These are phyloP conservation scores for Astragalus glycyphyllos DNA, from an alignment of 306 rosid genomes.

Conservation along the genomic window DNA sequence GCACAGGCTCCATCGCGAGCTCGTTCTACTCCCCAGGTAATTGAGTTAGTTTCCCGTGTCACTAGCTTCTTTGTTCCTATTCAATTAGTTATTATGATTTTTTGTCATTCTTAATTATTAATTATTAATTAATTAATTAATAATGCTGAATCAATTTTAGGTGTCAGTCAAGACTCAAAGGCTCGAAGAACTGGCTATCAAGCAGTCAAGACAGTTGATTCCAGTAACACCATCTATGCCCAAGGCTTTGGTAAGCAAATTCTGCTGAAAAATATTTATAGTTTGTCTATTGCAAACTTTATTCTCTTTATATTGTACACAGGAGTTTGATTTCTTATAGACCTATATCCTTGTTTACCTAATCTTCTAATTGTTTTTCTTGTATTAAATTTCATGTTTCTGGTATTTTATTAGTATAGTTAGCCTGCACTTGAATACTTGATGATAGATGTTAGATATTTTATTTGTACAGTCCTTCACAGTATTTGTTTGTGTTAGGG, in stretches of 20 bases:
- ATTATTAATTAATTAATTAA: conserved; percentile 31
- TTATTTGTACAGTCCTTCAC: neutral
- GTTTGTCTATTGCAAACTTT: conserved; percentile 9
- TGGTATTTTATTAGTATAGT: conserved; percentile 15
- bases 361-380: conserved; percentile 2
- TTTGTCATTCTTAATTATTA: conserved; percentile 32
- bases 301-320: conserved; percentile 26
- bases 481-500: neutral
- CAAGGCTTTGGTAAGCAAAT: conserved; percentile 65
- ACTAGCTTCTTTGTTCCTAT: conserved; percentile 22
- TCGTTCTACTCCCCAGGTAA: conserved; percentile 81
- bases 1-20: conserved; percentile 80
- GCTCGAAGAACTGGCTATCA: conserved; percentile 94
- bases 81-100: conserved; percentile 26
- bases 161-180: conserved; percentile 79
- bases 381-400: conserved; percentile 13
- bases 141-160: conserved; percentile 47
- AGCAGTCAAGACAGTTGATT: conserved; percentile 91
- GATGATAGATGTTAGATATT: conserved; percentile 13
- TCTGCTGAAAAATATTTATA: conserved; percentile 30
- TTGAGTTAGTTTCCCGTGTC: conserved; percentile 39
- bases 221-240: conserved; percentile 94
- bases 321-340: conserved; percentile 29
- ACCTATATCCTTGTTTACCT: neutral
- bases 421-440: conserved; percentile 13